phyloP scores from a whole-genome alignment of 257 asterid species.

The Pogostemon cablin region DNA sequence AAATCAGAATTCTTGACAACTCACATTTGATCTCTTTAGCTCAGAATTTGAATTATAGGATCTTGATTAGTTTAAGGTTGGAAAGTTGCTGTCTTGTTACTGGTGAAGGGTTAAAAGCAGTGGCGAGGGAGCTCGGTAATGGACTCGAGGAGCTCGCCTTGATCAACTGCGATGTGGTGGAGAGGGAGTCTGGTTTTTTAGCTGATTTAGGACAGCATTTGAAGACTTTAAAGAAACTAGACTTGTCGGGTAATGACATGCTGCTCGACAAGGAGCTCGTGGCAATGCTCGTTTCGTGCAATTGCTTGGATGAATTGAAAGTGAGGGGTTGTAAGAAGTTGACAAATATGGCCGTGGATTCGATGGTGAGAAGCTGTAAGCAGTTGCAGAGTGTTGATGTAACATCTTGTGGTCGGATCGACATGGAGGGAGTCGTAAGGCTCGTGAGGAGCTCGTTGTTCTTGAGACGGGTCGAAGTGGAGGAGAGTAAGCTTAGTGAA shows the following conservation, averaged over 20 bases:
- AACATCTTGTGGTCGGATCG: constrained; percentile 50
- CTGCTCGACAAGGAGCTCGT: constrained; percentile 67
- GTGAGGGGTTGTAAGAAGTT: constrained; percentile 65
- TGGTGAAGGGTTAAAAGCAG: constrained; percentile 60
- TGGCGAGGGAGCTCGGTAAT: constrained; percentile 52
- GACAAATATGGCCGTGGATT: constrained; percentile 36
- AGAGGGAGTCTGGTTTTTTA: constrained; percentile 67
- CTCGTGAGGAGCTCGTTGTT: constrained; percentile 42
- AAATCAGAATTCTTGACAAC: constrained; percentile 38
- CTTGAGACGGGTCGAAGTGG: constrained; percentile 59
- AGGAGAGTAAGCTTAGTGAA: constrained; percentile 53
- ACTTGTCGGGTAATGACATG: constrained; percentile 71
- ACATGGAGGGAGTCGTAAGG: constrained; percentile 50
- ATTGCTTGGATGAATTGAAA: constrained; percentile 58
- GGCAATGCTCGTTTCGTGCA: constrained; percentile 69
- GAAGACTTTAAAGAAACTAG: constrained; percentile 60
- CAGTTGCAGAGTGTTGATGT: constrained; percentile 53
- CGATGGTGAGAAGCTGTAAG: constrained; percentile 53
- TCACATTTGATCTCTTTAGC: constrained; percentile 60
- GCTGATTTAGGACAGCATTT: constrained; percentile 64
- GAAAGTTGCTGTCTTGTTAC: constrained; percentile 74
- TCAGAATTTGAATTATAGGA: constrained; percentile 55
- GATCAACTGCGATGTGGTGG: constrained; percentile 67
- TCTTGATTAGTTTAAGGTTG: constrained; percentile 54
- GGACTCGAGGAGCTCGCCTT: constrained; percentile 64